Conservation (phyloP, 2,329 filamentous ascomycete species). For the Calonectria pauciramosa region DNA sequence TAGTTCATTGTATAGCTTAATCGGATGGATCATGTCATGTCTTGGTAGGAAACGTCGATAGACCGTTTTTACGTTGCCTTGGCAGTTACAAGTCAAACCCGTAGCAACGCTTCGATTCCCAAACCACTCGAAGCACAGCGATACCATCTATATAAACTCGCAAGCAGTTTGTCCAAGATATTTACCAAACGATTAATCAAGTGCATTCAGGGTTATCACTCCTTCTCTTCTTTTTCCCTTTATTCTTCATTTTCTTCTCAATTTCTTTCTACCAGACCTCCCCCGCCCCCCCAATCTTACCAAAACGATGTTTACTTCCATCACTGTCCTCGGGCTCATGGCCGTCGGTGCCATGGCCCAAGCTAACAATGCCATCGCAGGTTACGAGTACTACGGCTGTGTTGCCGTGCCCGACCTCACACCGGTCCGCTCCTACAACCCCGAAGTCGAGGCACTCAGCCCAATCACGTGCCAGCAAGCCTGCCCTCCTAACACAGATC, state of each 20-base stretch:
- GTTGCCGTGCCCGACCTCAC: neutral
- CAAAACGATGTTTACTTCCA: neutral
- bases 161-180: neutral
- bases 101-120: neutral
- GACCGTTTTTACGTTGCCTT: neutral
- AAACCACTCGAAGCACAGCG: neutral
- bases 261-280: neutral
- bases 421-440: neutral
- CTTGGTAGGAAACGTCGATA: neutral
- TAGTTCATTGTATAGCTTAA: neutral
- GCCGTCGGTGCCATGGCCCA: neutral
- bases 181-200: neutral
- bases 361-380: neutral
- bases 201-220: neutral
- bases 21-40: neutral
- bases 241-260: neutral
- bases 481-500: neutral
- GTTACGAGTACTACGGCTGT: constrained; percentile 7
- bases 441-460: neutral
- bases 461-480: neutral
- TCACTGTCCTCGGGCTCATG: neutral
- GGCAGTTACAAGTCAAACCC: neutral
- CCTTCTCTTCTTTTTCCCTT: neutral
- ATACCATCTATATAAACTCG: neutral
- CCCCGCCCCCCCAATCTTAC: neutral